phyloP scores from a whole-genome alignment of 2,329 filamentous ascomycete genomes.

The Aspergillus ruber region DNA sequence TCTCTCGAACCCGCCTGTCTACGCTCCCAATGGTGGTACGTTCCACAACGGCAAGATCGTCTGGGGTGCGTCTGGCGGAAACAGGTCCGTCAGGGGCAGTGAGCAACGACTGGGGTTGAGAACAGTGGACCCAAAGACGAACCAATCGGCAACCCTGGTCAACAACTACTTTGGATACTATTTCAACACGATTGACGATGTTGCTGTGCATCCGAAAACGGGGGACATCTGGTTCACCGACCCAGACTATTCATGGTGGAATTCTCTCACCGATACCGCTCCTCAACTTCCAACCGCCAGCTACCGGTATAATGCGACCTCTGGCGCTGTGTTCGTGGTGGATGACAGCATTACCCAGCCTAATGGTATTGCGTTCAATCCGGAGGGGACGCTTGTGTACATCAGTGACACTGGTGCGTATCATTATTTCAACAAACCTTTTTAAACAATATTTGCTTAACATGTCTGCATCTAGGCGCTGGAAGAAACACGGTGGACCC shows the following conservation, averaged over 20 bases:
- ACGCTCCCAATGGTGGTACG: constrained; percentile 38
- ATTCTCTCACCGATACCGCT: constrained; percentile 29
- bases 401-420: constrained; percentile 35
- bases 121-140: constrained; percentile 41
- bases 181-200: constrained; percentile 13
- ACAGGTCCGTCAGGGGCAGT: constrained; percentile 28
- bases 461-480: constrained; percentile 4
- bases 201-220: constrained; percentile 33
- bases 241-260: constrained; percentile 35
- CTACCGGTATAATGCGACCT: constrained; percentile 40
- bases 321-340: constrained; percentile 36
- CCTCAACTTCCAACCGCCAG: constrained; percentile 24
- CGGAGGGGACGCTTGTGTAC: constrained; percentile 40
- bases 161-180: constrained; percentile 42
- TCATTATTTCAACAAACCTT: not conserved
- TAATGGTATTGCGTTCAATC: constrained; percentile 42
- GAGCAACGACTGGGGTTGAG: constrained; percentile 38
- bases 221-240: constrained; percentile 49
- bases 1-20: constrained; percentile 38
- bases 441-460: not conserved
- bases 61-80: constrained; percentile 35
- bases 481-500: constrained; percentile 16
- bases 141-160: constrained; percentile 35
- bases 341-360: constrained; percentile 38
- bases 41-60: constrained; percentile 36